Conservation (phyloP, 2,329 filamentous ascomycete species). For the Diaporthe batatas region DNA sequence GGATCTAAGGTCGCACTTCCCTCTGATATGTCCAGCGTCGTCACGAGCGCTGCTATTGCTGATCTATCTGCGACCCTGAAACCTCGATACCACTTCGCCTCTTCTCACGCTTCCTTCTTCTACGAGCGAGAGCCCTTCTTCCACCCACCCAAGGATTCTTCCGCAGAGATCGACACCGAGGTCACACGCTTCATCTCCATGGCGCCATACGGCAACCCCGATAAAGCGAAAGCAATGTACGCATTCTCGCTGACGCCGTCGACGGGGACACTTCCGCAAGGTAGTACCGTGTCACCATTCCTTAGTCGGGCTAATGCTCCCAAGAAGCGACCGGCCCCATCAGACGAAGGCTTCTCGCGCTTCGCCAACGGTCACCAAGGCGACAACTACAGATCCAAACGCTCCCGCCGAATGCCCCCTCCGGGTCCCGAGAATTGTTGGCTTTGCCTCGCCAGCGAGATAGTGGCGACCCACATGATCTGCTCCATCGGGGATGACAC, state of each 20-base stretch:
- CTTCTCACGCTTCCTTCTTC: conserved; percentile 74
- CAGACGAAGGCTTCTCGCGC: conserved; percentile 65
- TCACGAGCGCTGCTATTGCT: conserved; percentile 76
- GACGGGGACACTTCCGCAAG: conserved; percentile 72
- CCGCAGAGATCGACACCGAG: conserved; percentile 56
- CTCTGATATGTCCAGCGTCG: conserved; percentile 64
- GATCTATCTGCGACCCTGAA: conserved; percentile 84
- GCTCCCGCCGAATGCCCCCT: conserved; percentile 65
- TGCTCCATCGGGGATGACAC: conserved; percentile 88
- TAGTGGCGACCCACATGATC: conserved; percentile 87
- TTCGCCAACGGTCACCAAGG: conserved; percentile 55
- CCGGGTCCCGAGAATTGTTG: conserved; percentile 86
- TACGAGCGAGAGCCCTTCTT: conserved; percentile 96
- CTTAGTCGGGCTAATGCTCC: conserved; percentile 53
- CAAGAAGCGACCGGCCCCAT: conserved; percentile 67
- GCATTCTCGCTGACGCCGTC: conserved; percentile 79
- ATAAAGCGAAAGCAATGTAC: conserved; percentile 85
- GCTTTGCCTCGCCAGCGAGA: conserved; percentile 93
- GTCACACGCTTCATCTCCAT: conserved; percentile 93
- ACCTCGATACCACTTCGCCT: conserved; percentile 91
- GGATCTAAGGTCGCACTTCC: conserved; percentile 75
- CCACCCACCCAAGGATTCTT: conserved; percentile 63
- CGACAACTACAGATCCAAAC: conserved; percentile 55
- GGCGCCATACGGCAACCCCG: conserved; percentile 79
- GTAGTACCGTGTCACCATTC: conserved; percentile 83